Base-by-base conservation (phyloP, 345 rosid genomes). In the Odontarrhena argentea region DNA sequence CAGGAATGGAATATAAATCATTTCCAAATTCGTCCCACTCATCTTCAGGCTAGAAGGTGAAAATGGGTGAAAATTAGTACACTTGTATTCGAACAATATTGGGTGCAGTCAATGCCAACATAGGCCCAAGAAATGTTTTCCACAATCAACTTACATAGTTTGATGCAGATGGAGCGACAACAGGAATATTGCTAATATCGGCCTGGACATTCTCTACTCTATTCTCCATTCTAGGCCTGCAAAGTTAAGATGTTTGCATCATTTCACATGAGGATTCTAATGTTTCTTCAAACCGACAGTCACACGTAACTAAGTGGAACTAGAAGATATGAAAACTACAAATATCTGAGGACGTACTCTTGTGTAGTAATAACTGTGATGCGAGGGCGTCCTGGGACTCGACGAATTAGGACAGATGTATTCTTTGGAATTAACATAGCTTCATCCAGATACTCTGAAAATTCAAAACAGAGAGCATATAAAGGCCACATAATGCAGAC, bases 391-490 rank as follows among this genome's bases (percentile, higher is more conserved):
- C 97, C 99, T 28, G 99, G 99, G 81, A 94, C 97, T 18, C 99
- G 95, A 48, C 97, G 91, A 75, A 94, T 87, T 76, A 94, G 83
- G 45, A 94, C 99, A 77, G 97, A 87, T 35, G 99, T 91, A 81
- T 86, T 87, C 88, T 94, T 94, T 10, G 99, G 99, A 53, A 94
- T 87, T 86, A 94, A 76, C 89, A 81, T 87, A 45, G 85, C 91
- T 82, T 91, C 97, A 86, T 88, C 99, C 69, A 80, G 82, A 86
- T 91, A 94, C 78, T 94, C 99, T 95, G 97, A 88, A 94, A 88
- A 77, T 76, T 72, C 66, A 81, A 85, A 84, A 69, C 55, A 56
- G 50, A 57, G 18, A 75, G 49, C 18, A 63, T 47, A 9, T 55
- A 69, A 60, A 63, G 28, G 66, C 71, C 61, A 69, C 25, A 28